Conservation (phyloP, 129 eudicot genomes). For the Arctium lappa region DNA sequence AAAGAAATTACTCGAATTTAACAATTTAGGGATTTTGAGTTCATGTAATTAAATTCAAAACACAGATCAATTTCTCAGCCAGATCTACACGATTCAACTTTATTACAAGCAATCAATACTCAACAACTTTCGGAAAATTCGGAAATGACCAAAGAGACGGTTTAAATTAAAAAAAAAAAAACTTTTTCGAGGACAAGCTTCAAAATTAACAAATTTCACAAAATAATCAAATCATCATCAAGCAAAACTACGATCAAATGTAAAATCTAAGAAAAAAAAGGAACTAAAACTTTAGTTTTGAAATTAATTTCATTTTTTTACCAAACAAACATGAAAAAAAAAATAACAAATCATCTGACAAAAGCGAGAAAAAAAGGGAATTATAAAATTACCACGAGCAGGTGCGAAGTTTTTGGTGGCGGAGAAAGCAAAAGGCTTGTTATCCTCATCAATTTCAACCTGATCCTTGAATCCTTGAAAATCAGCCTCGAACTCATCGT, state of each 20-base stretch:
- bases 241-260: neutral
- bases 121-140: neutral
- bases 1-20: neutral
- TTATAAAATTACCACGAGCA: constrained; percentile 27
- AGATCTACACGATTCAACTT: neutral
- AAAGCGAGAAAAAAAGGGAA: neutral
- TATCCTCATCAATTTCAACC: constrained; percentile 34
- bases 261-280: neutral
- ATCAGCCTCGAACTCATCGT: constrained; percentile 81
- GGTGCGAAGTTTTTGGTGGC: constrained; percentile 29
- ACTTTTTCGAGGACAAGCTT: too few species aligned
- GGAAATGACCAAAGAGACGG: too few species aligned
- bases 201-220: too few species aligned
- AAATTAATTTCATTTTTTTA: too few species aligned
- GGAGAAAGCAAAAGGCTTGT: constrained; percentile 52
- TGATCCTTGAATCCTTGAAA: constrained; percentile 69
- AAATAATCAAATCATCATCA: neutral
- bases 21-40: neutral
- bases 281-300: neutral
- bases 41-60: too few species aligned
- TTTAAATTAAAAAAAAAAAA: too few species aligned
- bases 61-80: neutral
- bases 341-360: neutral
- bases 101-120: neutral
- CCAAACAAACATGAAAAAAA: neutral